These are phyloP conservation scores for Candida smagusa DNA, from an alignment of 1,139 yeast species.

Conservation along the genomic window DNA sequence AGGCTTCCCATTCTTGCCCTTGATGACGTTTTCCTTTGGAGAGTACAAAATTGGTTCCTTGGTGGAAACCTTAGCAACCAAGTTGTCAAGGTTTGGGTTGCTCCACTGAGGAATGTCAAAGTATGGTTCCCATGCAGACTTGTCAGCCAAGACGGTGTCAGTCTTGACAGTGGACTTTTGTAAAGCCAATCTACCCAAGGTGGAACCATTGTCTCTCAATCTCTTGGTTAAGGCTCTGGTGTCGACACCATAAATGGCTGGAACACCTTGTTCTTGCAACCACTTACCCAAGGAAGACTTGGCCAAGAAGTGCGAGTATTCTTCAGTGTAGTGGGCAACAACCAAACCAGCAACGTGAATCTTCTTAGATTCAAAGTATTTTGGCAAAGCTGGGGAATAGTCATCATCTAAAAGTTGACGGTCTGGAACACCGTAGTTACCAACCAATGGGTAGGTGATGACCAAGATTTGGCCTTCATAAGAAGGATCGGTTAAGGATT, in stretches of 20 bases:
- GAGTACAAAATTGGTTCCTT: conserved; percentile 72
- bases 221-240: conserved; percentile 93
- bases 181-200: conserved; percentile 78
- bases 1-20: conserved; percentile 69
- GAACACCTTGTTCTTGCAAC: conserved; percentile 88
- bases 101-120: conserved; percentile 84
- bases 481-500: conserved; percentile 96
- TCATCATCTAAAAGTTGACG: conserved; percentile 70
- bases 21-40: conserved; percentile 45
- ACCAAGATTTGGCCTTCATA: conserved; percentile 97
- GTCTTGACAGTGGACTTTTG: conserved; percentile 47
- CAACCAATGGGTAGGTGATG: conserved; percentile 93
- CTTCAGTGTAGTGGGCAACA: conserved; percentile 95
- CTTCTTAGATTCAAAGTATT: conserved; percentile 84
- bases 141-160: conserved; percentile 35
- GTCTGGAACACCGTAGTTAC: conserved; percentile 99
- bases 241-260: conserved; percentile 97
- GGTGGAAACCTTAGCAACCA: conserved; percentile 87
- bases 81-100: conserved; percentile 87
- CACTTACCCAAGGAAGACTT: conserved; percentile 88
- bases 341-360: conserved; percentile 97
- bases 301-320: conserved; percentile 91
- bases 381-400: conserved; percentile 72
- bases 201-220: conserved; percentile 89
- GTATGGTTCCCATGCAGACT: conserved; percentile 52